These are phyloP conservation scores for Debaryomyces sp. DNA, from an alignment of 1,139 yeast genomes.

Conservation along the genomic window DNA sequence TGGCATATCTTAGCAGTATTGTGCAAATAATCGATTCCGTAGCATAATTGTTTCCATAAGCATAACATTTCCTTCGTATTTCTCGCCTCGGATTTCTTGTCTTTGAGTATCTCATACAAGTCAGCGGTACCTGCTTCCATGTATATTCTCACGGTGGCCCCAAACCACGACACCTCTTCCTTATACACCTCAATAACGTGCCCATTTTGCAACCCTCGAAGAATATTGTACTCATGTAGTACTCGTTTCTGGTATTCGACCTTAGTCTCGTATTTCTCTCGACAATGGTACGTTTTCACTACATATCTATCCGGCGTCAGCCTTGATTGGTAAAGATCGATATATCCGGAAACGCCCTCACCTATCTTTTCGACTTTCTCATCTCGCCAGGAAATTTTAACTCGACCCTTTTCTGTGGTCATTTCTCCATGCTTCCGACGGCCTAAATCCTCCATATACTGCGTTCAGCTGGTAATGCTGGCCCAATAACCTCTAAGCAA, in stretches of 20 bases:
- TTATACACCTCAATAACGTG: constrained; percentile 36
- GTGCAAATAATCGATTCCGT: constrained; percentile 39
- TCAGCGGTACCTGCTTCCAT: constrained; percentile 39
- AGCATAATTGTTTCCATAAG: constrained; percentile 36
- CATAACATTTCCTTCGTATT: constrained; percentile 25
- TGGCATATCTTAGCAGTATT: constrained; percentile 31
- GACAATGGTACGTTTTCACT: constrained; percentile 40
- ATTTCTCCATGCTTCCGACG: neutral
- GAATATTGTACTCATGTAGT: constrained; percentile 37
- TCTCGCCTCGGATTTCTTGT: constrained; percentile 1
- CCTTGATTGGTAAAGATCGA: constrained; percentile 32
- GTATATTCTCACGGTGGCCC: constrained; percentile 24
- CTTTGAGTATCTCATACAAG: constrained; percentile 17
- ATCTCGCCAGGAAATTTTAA: constrained; percentile 9
- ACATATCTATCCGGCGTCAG: constrained; percentile 28
- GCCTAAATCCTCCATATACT: neutral
- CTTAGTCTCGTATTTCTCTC: constrained; percentile 38
- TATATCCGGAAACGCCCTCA: constrained; percentile 46
- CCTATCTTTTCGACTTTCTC: constrained; percentile 22
- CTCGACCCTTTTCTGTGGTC: neutral
- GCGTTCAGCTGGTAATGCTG: neutral
- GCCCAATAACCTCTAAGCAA: neutral
- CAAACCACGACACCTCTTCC: constrained; percentile 24
- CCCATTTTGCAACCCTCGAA: constrained; percentile 30
- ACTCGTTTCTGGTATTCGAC: constrained; percentile 39